Conservation (phyloP, 2,329 filamentous ascomycete species). For the Ophiostoma perfectum region DNA sequence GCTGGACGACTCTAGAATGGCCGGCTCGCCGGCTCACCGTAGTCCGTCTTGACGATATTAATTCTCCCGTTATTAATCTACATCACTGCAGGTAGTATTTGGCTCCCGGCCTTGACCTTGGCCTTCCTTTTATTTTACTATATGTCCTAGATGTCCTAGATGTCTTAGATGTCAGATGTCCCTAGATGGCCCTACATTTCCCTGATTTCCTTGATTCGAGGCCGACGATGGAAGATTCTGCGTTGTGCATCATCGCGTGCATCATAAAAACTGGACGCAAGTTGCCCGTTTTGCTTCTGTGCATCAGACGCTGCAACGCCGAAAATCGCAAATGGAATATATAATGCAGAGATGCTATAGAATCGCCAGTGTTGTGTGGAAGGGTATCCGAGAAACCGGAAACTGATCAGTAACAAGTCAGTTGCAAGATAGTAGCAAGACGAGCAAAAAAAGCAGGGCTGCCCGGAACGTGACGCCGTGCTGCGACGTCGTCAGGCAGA, state of each 20-base stretch:
- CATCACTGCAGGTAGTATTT: background rate
- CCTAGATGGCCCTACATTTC: background rate
- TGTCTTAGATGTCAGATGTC: background rate
- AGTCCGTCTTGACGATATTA: background rate
- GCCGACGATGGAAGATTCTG: background rate
- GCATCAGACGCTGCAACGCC: background rate
- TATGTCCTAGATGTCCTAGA: background rate
- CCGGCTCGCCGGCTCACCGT: slow-evolving; percentile 6
- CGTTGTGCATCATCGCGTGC: background rate
- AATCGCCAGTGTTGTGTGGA: background rate
- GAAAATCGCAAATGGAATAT: background rate
- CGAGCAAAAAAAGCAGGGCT: background rate
- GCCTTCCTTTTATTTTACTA: background rate
- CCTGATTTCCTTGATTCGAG: too few relatives aligned
- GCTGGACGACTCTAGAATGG: background rate
- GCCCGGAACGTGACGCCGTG: slow-evolving; percentile 5
- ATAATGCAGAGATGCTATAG: background rate
- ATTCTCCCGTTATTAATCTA: background rate
- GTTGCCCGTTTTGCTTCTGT: background rate
- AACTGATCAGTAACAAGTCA: background rate
- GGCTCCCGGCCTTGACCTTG: background rate
- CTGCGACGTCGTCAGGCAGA: background rate
- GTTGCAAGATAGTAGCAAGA: too few relatives aligned
- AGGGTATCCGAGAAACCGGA: background rate
- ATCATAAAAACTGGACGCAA: background rate